Evolutionary conservation across 2,329 filamentous ascomycete species (phyloP).

Genomic region (Neoarthrinium moseri): DNA sequence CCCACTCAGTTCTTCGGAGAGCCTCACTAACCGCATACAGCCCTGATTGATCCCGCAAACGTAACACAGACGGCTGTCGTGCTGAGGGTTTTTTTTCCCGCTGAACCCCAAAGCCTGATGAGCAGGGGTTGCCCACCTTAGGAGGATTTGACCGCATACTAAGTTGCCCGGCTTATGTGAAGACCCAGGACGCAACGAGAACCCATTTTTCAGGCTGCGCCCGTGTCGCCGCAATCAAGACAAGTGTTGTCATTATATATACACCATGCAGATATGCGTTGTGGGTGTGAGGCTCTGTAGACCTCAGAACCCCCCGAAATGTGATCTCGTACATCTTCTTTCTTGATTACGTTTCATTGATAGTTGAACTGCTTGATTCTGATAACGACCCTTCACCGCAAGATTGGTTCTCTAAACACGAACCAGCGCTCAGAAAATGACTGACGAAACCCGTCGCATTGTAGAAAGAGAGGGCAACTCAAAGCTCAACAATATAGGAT

Average conservation of each 20-base stretch:
- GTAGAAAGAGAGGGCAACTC: background rate
- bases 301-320: too few relatives aligned
- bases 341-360: too few relatives aligned
- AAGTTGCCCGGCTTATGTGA: slow-evolving; percentile 4
- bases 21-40: background rate
- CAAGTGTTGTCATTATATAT: too few relatives aligned
- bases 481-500: background rate
- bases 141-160: background rate
- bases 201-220: background rate
- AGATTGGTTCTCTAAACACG: too few relatives aligned
- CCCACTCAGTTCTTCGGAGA: background rate
- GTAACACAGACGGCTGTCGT: background rate
- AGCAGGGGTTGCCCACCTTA: background rate
- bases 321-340: too few relatives aligned
- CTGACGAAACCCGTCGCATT: background rate
- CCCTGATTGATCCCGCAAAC: background rate
- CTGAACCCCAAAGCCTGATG: background rate
- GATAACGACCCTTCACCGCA: background rate
- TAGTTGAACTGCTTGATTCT: too few relatives aligned
- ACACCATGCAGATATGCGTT: too few relatives aligned
- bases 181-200: background rate
- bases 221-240: too few relatives aligned
- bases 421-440: background rate
- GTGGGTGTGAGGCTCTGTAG: too few relatives aligned
- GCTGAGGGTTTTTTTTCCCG: background rate